A percentile compares a stretch with the other conserved stretches of the same genome.
These are phyloP conservation scores for Leishmania martiniquensis DNA, from an alignment of 208 protist genomes.

Conservation along the genomic window DNA sequence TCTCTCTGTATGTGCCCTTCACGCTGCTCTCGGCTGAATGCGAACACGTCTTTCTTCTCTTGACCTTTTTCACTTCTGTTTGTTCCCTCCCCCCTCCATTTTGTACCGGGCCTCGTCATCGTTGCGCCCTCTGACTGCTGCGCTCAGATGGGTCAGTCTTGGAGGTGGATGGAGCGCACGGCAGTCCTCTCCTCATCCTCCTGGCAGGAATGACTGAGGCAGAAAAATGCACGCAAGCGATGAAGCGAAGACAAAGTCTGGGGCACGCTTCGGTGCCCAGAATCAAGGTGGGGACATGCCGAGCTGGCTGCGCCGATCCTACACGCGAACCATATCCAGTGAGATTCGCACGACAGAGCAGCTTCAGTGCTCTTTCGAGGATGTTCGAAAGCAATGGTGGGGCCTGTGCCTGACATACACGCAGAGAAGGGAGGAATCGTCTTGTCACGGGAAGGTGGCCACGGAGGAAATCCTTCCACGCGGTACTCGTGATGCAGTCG, in stretches of 20 bases:
- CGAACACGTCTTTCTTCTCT: too few species aligned
- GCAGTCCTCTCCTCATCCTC: neutral
- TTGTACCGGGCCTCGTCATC: neutral
- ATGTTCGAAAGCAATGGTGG: constrained; percentile 56
- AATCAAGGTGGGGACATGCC: neutral
- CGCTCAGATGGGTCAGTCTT: neutral
- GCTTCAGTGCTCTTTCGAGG: constrained; percentile 54
- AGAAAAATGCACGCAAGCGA: neutral
- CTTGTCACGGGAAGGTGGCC: too few species aligned
- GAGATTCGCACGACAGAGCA: constrained; percentile 39
- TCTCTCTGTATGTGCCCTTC: neutral
- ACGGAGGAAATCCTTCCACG: neutral
- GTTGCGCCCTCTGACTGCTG: neutral
- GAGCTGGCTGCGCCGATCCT: constrained; percentile 43
- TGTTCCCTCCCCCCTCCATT: neutral
- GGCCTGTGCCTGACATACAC: constrained; percentile 13
- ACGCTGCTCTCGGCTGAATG: too few species aligned
- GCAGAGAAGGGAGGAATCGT: neutral
- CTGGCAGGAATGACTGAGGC: neutral
- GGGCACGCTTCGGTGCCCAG: neutral
- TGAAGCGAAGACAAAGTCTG: too few species aligned
- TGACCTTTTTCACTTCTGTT: neutral
- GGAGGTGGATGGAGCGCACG: neutral
- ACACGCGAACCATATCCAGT: constrained; percentile 64
- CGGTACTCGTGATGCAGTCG: constrained; percentile 4